Percentiles rank a stretch among this genome's conserved stretches.
Evolutionary conservation across 1,139 yeast genomes (phyloP).

Genomic region (Petasospora rhodanensis): DNA sequence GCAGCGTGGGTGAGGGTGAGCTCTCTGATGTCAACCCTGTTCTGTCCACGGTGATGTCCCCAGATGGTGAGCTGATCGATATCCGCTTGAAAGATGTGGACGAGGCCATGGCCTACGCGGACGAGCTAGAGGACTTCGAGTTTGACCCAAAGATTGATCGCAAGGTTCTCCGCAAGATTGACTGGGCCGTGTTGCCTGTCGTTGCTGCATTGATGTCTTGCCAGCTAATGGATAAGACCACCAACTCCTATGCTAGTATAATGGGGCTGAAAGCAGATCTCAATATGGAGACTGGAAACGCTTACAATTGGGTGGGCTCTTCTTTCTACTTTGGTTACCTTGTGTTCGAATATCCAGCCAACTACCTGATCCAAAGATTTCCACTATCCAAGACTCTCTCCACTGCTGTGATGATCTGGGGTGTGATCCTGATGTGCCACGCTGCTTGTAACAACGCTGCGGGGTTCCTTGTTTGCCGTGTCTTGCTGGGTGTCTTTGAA

Average conservation of each 20-base stretch:
- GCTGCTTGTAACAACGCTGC: slow-evolving; percentile 36
- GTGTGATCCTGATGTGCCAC: slow-evolving; percentile 41
- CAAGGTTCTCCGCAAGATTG: slow-evolving; percentile 13
- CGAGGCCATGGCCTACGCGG: slow-evolving; percentile 28
- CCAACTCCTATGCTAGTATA: slow-evolving; percentile 32
- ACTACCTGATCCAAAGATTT: slow-evolving; percentile 36
- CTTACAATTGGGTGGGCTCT: slow-evolving; percentile 45
- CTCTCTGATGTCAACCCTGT: slow-evolving; percentile 9
- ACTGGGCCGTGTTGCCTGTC: slow-evolving; percentile 15
- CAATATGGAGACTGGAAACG: slow-evolving; percentile 33
- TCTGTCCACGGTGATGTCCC: slow-evolving; percentile 14
- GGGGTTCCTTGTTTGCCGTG: slow-evolving; percentile 30
- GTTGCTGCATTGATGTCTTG: slow-evolving; percentile 19
- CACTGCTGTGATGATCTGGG: slow-evolving; percentile 41
- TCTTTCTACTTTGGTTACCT: slow-evolving; percentile 45
- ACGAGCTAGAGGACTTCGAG: slow-evolving; percentile 9
- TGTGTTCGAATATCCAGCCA: slow-evolving; percentile 25
- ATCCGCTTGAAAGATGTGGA: slow-evolving; percentile 25
- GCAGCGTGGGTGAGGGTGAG: slow-evolving; percentile 6
- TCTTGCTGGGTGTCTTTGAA: slow-evolving; percentile 43
- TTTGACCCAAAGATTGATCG: slow-evolving; percentile 8
- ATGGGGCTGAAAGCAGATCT: slow-evolving; percentile 37
- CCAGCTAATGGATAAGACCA: slow-evolving; percentile 21
- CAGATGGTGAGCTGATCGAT: slow-evolving; percentile 11
- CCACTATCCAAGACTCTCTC: slow-evolving; percentile 37